These are phyloP conservation scores for Pulveroboletus sp. DNA, from an alignment of 768 basidiomycete genomes.

Conservation along the genomic window DNA sequence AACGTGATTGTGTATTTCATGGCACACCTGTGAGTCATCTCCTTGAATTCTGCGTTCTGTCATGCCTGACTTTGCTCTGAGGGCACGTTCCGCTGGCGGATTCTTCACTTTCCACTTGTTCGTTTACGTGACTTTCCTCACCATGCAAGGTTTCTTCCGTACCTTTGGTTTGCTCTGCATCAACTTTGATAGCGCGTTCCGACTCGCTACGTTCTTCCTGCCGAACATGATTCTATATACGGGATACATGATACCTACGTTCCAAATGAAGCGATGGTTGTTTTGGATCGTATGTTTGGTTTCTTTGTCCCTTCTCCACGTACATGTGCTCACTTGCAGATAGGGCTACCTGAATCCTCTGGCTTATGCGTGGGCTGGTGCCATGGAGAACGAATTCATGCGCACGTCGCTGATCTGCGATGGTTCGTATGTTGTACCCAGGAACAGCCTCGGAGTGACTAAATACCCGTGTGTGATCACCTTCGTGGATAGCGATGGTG, in stretches of 20 bases:
- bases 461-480: conserved; percentile 56
- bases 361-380: conserved; percentile 68
- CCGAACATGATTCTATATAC: conserved; percentile 72
- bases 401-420: conserved; percentile 60
- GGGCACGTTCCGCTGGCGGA: conserved; percentile 33
- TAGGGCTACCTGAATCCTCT: conserved; percentile 77
- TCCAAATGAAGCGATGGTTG: conserved; percentile 73
- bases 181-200: conserved; percentile 52
- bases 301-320: not conserved
- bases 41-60: conserved; percentile 5
- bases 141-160: conserved; percentile 85
- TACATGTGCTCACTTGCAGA: conserved; percentile 6
- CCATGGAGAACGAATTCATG: conserved; percentile 86
- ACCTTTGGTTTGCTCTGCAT: conserved; percentile 56
- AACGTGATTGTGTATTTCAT: conserved; percentile 70
- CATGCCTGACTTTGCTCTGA: conserved; percentile 7
- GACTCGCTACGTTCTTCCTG: conserved; percentile 61
- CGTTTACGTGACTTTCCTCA: conserved; percentile 57
- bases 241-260: conserved; percentile 65
- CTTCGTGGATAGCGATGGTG: not conserved
- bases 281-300: conserved; percentile 69
- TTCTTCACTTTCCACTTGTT: conserved; percentile 64
- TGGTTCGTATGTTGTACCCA: conserved; percentile 59
- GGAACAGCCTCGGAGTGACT: conserved; percentile 50
- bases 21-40: conserved; percentile 42